These are phyloP conservation scores for Fistulinella cinereoalba DNA, from an alignment of 1,284 basidiomycete genomes.

Conservation along the genomic window DNA sequence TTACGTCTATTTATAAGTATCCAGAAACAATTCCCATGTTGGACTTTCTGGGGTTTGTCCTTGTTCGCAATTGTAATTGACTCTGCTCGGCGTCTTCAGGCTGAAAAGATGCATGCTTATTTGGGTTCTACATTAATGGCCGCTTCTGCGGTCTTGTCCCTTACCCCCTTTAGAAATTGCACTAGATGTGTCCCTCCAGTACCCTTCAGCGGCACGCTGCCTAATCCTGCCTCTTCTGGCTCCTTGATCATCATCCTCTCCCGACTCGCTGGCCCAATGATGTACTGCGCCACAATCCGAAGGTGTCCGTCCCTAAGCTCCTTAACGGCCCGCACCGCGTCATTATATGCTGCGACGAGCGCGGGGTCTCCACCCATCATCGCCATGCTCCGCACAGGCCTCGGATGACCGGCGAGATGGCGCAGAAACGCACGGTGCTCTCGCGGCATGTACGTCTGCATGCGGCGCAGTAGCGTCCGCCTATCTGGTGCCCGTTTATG, in stretches of 20 bases:
- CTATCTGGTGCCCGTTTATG: slow-evolving; percentile 10
- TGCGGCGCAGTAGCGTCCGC: slow-evolving; percentile 68
- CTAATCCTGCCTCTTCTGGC: slow-evolving; percentile 22
- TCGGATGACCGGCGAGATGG: slow-evolving; percentile 67
- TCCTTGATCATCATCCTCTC: slow-evolving; percentile 20
- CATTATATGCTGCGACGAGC: slow-evolving; percentile 69
- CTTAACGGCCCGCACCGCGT: slow-evolving; percentile 71
- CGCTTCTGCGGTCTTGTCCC: slow-evolving; percentile 27
- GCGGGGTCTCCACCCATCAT: slow-evolving; percentile 24
- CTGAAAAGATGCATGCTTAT: no score
- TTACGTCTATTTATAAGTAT: background rate
- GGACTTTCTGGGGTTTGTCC: no score
- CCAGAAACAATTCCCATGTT: no score
- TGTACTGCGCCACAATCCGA: slow-evolving; percentile 82
- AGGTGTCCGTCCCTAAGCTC: slow-evolving; percentile 86
- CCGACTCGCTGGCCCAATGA: slow-evolving; percentile 65
- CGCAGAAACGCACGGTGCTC: slow-evolving; percentile 87
- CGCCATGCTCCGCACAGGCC: slow-evolving; percentile 49
- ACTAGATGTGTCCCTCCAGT: slow-evolving; percentile 82
- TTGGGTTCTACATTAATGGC: slow-evolving; percentile 5
- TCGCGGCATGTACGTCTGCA: slow-evolving; percentile 89
- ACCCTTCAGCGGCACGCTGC: slow-evolving; percentile 50
- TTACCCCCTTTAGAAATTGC: slow-evolving; percentile 21
- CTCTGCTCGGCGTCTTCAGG: no score
- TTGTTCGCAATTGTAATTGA: no score